Evolutionary conservation across 345 rosid species (phyloP), one percentile per base, ranked within the genome.

Genomic region (Camelina laxa): DNA sequence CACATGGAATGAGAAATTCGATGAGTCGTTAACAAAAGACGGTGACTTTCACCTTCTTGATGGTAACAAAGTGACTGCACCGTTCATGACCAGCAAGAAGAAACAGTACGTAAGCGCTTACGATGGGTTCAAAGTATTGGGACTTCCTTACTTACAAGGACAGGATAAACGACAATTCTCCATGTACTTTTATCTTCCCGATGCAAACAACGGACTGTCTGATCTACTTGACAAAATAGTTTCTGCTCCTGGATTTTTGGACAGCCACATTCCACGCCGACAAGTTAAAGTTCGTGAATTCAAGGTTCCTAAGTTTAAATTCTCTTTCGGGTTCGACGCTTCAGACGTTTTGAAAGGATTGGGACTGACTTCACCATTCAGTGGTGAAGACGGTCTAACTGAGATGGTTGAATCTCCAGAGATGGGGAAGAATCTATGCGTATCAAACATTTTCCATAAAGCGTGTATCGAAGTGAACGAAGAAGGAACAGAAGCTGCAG

Each of bases 401-500:
- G 86, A 86, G 78, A 86, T 90, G 86, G 87, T 82, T 61, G 89
- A 88, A 38, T 80, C 87, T 57, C 75, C 82, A 2, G 74, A 74
- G 10, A 71, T 70, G 56, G 86, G 82, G 22, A 58, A 35, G 70
- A 69, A 81, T 20, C 77, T 88, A 7, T 36, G 13, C 35, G 92
- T 88, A 17, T 84, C 91, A 11, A 78, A 60, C 51, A 64, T 88
- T 63, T 88, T 81, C 80, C 96, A 90, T 4, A 86, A 90, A 67
- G 80, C 91, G 9, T 81, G 84, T 76, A 79, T 87, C 21, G 92
- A 87, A 36, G 91, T 90, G 17, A 90, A 90, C 24, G 96, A 90
- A 82, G 85, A 86, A 81, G 92, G 96, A 50, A 90, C 92, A 3
- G 92, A 90, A 79, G 92, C 91, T 64, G 91, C 88, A 14, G 88